Conservation (phyloP, 2,329 filamentous ascomycete genomes). For the Calycina herbarum region DNA sequence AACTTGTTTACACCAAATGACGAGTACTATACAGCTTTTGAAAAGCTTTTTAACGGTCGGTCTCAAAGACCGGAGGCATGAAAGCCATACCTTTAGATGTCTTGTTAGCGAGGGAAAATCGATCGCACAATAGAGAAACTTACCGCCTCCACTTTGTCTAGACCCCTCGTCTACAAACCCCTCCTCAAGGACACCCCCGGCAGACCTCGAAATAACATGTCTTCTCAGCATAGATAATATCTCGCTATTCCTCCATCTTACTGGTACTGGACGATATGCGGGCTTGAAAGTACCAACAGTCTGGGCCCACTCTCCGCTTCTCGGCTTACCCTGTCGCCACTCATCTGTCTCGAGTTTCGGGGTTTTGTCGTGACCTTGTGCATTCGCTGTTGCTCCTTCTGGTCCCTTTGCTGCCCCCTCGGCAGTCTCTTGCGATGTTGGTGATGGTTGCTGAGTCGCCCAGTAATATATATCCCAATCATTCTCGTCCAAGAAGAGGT, state of each 20-base stretch:
- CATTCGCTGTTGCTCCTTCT: slow-evolving; percentile 31
- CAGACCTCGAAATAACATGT: slow-evolving; percentile 75
- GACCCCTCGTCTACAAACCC: slow-evolving; percentile 26
- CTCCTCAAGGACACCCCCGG: slow-evolving; percentile 49
- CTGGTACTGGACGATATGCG: slow-evolving; percentile 86
- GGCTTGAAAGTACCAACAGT: slow-evolving; percentile 93
- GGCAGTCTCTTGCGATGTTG: slow-evolving; percentile 56
- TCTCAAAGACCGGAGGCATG: slow-evolving; percentile 38
- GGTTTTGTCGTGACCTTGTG: slow-evolving; percentile 23
- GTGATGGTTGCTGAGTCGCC: slow-evolving; percentile 80
- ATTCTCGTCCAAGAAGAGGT: slow-evolving; percentile 94
- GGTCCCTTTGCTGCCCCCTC: slow-evolving; percentile 49
- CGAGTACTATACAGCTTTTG: not conserved
- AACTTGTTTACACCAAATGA: slow-evolving; percentile 10
- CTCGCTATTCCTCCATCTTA: slow-evolving; percentile 80
- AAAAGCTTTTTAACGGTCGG: slow-evolving; percentile 25
- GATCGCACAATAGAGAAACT: slow-evolving; percentile 12
- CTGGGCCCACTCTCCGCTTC: slow-evolving; percentile 88
- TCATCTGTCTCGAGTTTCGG: slow-evolving; percentile 30
- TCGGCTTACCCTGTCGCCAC: slow-evolving; percentile 39
- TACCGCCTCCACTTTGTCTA: slow-evolving; percentile 33
- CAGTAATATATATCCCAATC: slow-evolving; percentile 99
- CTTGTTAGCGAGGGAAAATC: slow-evolving; percentile 11
- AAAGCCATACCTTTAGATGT: slow-evolving; percentile 37
- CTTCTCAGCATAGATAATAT: slow-evolving; percentile 73